Base-by-base conservation (phyloP, 768 basidiomycete genomes). In the Kwoniella pini region DNA sequence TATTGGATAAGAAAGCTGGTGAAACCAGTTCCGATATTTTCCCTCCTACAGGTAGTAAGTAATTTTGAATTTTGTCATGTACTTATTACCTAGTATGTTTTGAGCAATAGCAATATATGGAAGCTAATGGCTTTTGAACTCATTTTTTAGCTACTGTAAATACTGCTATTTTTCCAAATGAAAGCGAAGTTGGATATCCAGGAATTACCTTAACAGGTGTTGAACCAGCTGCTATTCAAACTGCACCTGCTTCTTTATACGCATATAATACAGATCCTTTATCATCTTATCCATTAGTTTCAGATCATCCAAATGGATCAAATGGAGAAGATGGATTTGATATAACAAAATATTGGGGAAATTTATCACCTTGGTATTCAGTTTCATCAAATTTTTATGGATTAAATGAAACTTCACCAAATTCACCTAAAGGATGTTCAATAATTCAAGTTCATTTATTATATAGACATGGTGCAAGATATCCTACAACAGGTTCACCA, bases 341-440 rank as follows among this genome's bases (percentile, higher is more conserved):
- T 49, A 72, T 76, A 33, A 62, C 61, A 57, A 64, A 71, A 51
- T 62, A 75, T 56, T 77, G 77, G 75, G 79, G 78, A 24, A 77
- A 78, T 58, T 63, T 78, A 10, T 43, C 59, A 2, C 77, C 79
- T 9, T 66, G 65, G 64, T 77, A 72, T 59, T 65, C 70, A 21
- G 78, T 80, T 48, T 31, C 55, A 10, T 71, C 70, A 10, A 54
- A 61, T 11, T 46, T 54, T 27, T 80, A 78, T 54, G 79, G 79
- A 27, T 65, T 80, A 10, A 53, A 54, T 38, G 45, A 67, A 5
- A 77, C 79, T 1, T 58, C 70, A 2, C 78, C 79, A 1, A 21
- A 63, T 1, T 12, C 73, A 4, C 79, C 77, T 13, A 71, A 74
- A 12, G 21, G 61, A 26, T 77, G 77, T 62, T 51, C 57, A 10